phyloP scores from a whole-genome alignment of 495 filamentous ascomycete species.

The Xylaria intraflava region DNA sequence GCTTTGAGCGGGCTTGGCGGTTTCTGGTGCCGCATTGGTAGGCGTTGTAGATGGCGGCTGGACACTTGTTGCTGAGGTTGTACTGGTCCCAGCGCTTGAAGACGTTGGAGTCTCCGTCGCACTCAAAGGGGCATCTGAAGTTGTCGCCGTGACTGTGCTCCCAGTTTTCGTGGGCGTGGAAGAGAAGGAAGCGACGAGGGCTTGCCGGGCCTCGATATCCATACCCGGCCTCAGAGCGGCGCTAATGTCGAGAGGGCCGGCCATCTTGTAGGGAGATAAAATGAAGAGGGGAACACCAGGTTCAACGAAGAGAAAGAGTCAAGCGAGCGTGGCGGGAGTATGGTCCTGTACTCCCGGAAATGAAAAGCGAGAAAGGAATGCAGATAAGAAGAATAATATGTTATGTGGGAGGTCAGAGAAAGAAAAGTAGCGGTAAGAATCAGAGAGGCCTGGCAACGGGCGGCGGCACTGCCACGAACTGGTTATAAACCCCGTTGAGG shows the following conservation, averaged over 20 bases:
- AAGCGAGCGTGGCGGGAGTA: neutral
- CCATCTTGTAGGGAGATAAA: constrained; percentile 19
- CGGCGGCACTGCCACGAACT: too few relatives aligned
- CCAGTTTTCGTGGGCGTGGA: neutral
- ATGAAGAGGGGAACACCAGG: constrained; percentile 25
- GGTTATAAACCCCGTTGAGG: constrained; percentile 13
- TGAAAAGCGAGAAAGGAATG: neutral
- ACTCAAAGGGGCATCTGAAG: neutral
- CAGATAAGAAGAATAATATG: too few relatives aligned
- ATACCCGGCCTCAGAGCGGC: constrained; percentile 13
- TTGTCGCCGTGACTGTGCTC: neutral
- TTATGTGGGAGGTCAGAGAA: too few relatives aligned
- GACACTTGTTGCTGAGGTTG: neutral
- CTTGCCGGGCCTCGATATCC: constrained; percentile 11
- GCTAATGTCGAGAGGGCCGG: constrained; percentile 24
- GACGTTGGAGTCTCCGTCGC: neutral
- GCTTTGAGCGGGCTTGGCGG: constrained; percentile 14
- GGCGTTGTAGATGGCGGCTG: constrained; percentile 9
- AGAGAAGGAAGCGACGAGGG: neutral
- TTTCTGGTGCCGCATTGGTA: constrained; percentile 11
- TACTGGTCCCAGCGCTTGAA: neutral
- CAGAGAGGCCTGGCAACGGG: too few relatives aligned
- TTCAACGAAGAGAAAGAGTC: constrained; percentile 21
- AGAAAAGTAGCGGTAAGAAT: too few relatives aligned
- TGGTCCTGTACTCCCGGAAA: neutral